Base-by-base conservation (phyloP, 805 yeast genomes). In the Wickerhamiella kurtzmanii region DNA sequence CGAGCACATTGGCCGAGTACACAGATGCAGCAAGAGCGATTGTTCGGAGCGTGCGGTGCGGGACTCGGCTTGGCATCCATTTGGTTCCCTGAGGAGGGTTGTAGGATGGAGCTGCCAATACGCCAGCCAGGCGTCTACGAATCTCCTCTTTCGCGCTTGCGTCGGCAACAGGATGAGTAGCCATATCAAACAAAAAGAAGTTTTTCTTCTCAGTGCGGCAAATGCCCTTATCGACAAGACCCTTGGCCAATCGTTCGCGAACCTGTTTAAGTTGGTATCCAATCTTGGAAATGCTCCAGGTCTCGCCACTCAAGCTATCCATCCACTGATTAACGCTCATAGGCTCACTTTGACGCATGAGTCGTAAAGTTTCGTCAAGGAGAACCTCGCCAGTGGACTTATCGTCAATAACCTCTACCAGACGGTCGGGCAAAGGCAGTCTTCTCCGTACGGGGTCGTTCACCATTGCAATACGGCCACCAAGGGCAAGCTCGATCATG, bases 231-330 rank as follows among this genome's bases (percentile, higher is more conserved):
- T 92, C 98, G 36, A 94, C 98, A 45, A 92, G 72, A 0, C 98
- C 98, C 66, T 92, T 92, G 47, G 96, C 94, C 53, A 92, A 72
- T 56, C 98, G 75, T 66, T 92, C 98, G 61, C 98, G 78, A 3
- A 92, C 98, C 68, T 92, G 98, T 61, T 92, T 92, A 63, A 92
- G 75, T 67, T 92, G 98, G 68, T 89, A 92, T 60, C 81, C 82
- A 56, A 89, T 87, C 63, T 92, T 92, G 76, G 88, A 74, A 56
- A 92, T 68, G 65, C 89, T 92, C 98, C 98, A 92, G 3, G 98
- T 92, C 64, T 92, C 98, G 39, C 72, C 98, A 51, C 87, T 77
- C 52, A 92, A 73, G 49, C 89, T 73, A 63, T 92, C 97, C 55
- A 92, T 85, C 98, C 98, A 92, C 54, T 79, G 79, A 38, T 82